Evolutionary conservation across 2,329 filamentous ascomycete genomes (phyloP), one percentile per base, ranked within the genome.

Genomic region (Colletotrichum liriopes): DNA sequence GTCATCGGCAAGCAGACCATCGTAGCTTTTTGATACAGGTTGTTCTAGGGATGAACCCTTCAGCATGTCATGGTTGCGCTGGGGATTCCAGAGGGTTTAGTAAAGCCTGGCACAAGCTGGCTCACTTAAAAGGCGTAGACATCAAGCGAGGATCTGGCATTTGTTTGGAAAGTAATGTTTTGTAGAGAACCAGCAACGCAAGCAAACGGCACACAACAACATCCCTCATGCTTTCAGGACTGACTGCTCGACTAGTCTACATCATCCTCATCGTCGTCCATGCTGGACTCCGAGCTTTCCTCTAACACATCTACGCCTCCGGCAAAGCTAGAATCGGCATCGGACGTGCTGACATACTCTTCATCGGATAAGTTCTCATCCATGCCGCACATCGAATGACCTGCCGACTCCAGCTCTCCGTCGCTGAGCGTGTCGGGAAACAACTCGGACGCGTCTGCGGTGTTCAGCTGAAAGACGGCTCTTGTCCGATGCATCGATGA

Each of bases 341-440:
- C 29, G 20, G 58, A 35, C 41, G 14, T 37, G 12, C 47, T 51
- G 9, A 12, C 11, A 51, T 51, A 51, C n/a, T 51, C n/a, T 2
- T 29, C 41, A 16, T 56, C 11, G 3, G 23, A 65, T 18, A 58
- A n/a, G 2, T 14, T 16, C 5, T 58, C 32, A 14, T 65, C 52
- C 41, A 58, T 12, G 39, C 35, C 12, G 39, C 51, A 65, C 16
- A 43, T 32, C 2, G 29, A 49, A 56, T 65, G 41, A 4, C 41
- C 52, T 39, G 2, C 29, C 5, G 29, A 49, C 51, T 51, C 63
- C 20, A 65, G 41, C 52, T 58, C 37, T 20, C 51, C 32, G 18
- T 65, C 20, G 41, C 63, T 65, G 14, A 41, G 63, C 52, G 23
- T 58, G 8, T 58, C 18, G n/a, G 39, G 9, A 14, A 65, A 5